phyloP scores from a whole-genome alignment of 768 basidiomycete species.

The Phylloporus rhodoxanthus region DNA sequence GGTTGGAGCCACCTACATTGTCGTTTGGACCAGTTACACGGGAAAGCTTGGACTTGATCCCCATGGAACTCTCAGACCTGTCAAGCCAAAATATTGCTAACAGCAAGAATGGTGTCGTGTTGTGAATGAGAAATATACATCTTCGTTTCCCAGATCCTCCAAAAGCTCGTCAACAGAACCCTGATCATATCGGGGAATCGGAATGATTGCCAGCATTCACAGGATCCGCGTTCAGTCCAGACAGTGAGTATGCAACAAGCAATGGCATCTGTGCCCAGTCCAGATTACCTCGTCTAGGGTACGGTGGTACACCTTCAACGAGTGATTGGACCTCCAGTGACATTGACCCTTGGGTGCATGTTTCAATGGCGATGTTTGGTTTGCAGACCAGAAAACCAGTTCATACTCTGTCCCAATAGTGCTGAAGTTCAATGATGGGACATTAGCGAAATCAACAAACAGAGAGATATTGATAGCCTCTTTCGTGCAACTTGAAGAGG shows the following conservation, averaged over 20 bases:
- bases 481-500: slow-evolving; percentile 7
- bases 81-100: no score
- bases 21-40: no score
- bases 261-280: slow-evolving; percentile 16
- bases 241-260: slow-evolving; percentile 7
- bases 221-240: slow-evolving; percentile 4
- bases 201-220: no score
- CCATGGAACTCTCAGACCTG: no score
- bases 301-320: not conserved
- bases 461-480: slow-evolving; percentile 7
- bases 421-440: slow-evolving; percentile 10
- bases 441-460: slow-evolving; percentile 10
- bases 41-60: no score
- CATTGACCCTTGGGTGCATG: slow-evolving; percentile 12
- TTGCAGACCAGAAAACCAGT: slow-evolving; percentile 21
- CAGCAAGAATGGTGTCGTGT: no score
- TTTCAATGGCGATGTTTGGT: slow-evolving; percentile 19
- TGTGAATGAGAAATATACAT: no score
- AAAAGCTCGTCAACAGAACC: no score
- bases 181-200: no score
- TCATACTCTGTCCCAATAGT: slow-evolving; percentile 14
- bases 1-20: no score
- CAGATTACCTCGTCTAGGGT: slow-evolving; percentile 9
- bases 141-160: no score
- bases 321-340: slow-evolving; percentile 9